Conservation (phyloP, 2,329 filamentous ascomycete genomes). For the Pestalotiopsis fici region DNA sequence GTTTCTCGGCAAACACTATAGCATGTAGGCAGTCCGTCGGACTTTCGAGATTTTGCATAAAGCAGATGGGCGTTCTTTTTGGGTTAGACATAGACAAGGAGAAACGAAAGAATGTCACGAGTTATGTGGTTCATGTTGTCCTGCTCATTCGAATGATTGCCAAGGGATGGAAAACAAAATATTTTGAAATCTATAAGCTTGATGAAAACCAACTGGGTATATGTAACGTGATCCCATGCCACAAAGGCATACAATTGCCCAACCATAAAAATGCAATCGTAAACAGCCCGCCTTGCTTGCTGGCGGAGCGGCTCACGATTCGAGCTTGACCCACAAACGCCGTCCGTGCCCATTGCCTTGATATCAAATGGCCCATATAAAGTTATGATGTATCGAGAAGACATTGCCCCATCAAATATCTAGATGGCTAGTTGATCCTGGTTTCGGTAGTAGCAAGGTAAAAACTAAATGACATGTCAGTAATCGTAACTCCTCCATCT, state of each 20-base stretch:
- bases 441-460: conserved; percentile 61
- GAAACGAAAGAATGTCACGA: neutral
- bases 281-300: conserved; percentile 25
- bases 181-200: neutral
- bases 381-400: neutral
- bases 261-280: conserved; percentile 14
- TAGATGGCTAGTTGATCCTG: conserved; percentile 60
- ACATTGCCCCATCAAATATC: neutral
- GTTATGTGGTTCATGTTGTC: neutral
- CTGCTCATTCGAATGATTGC: neutral
- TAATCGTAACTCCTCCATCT: neutral
- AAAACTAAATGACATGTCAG: conserved; percentile 41
- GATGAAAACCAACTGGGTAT: conserved; percentile 2
- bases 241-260: neutral
- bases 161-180: neutral
- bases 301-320: conserved; percentile 24
- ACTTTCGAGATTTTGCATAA: neutral
- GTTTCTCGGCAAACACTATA: neutral
- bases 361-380: neutral
- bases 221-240: conserved; percentile 6
- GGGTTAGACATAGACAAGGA: conserved; percentile 2
- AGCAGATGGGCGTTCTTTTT: conserved; percentile 3
- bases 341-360: conserved; percentile 27
- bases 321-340: conserved; percentile 30
- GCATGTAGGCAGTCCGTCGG: neutral